Evolutionary conservation across 148 eudicot genomes (phyloP).

Genomic region (Rhododendron mucronatum): DNA sequence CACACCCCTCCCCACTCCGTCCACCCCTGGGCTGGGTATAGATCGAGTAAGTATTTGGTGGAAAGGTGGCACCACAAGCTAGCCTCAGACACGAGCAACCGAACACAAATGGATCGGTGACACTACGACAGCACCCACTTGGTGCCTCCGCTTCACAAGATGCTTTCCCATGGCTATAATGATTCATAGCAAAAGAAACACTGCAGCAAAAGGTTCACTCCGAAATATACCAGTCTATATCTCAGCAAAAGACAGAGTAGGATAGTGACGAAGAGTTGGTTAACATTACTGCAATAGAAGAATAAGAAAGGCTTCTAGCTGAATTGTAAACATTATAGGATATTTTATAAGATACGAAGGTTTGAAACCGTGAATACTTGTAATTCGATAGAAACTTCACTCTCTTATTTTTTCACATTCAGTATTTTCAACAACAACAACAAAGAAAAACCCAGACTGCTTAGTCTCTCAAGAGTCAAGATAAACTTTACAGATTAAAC

Average conservation of each 20-base stretch:
- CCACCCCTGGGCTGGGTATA: no score
- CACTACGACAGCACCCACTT: background rate
- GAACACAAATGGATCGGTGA: background rate
- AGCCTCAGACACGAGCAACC: background rate
- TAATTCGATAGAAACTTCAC: background rate
- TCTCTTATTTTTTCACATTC: background rate
- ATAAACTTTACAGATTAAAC: conserved; percentile 50
- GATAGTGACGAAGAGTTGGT: background rate
- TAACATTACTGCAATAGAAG: background rate
- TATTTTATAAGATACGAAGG: background rate
- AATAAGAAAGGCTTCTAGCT: background rate
- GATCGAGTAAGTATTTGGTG: no score
- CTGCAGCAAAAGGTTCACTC: background rate
- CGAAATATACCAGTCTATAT: background rate
- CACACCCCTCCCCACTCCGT: no score
- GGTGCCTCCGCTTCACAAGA: background rate
- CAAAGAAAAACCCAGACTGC: background rate
- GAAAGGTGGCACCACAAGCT: background rate
- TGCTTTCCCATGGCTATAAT: background rate
- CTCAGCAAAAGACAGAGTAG: background rate
- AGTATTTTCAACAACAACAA: background rate
- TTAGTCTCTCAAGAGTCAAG: background rate
- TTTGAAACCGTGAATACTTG: background rate
- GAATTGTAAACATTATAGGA: background rate
- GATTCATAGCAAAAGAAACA: background rate